Base-by-base conservation (phyloP, 768 basidiomycete species). In the Hericium erinaceus region DNA sequence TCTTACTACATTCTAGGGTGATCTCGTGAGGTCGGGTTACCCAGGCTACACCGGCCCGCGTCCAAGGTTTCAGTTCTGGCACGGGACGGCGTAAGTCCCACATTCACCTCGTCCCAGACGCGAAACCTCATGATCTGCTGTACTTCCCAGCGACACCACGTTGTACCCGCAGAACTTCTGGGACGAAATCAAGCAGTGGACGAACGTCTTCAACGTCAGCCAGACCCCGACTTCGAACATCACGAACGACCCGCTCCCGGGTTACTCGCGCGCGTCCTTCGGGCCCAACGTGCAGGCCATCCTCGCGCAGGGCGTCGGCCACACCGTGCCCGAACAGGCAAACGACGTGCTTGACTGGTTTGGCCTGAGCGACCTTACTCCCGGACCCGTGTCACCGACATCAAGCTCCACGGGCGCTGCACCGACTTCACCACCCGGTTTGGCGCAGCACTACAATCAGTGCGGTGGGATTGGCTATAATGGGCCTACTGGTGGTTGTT, bases 181-280 rank as follows among this genome's bases (percentile, higher is more conserved):
- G 26, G 77, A 82, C 66, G 77, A 73, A 52, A 70, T 81, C 63
- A 78, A 79, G 64, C 73, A 82, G 63, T 82, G 80, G 80, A 79
- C 78, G 33, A 80, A 77, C 59, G 73, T 83, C 46, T 78, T 81
- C 60, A 75, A 76, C 6, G 72, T 74, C 64, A 70, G 70, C 57
- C 64, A 63, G 39, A 79, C 77, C 5, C 72, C 80, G 1, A 66
- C 16, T 15, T 46, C 72, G 8, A 66, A 61, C 61, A 51, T 64
- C 52, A 73, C 69, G 50, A 66, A 71, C 55, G 62, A 69, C 46
- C 77, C 77, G 64, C 73, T 71, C 22, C 80, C 80, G 12, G 65
- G 70, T 33, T 81, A 78, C 73, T 77, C 77, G 22, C 73, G 73
- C 55, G 69, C 75, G 2, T 73, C 72, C 16, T 82, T 76, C 64